Evolutionary conservation across 176 grass and related monocot genomes (phyloP).

Genomic region (Musa itinerans): DNA sequence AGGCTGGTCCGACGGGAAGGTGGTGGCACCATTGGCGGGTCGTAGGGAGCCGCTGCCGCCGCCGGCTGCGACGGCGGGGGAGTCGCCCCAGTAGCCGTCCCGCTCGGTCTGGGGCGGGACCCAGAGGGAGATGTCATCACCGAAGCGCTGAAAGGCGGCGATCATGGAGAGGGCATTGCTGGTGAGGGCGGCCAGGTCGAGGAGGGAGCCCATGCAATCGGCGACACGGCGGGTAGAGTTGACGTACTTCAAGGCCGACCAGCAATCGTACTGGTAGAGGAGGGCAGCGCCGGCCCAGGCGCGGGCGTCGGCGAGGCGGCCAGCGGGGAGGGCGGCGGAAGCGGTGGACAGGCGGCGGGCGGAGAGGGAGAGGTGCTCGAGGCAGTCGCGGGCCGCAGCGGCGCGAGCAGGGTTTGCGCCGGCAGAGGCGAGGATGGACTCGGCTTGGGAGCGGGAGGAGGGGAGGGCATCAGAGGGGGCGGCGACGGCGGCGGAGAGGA

Average conservation of each 20-base stretch:
- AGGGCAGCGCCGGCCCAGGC: slow-evolving; percentile 3
- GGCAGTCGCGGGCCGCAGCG: neutral
- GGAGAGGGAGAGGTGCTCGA: slow-evolving; percentile 9
- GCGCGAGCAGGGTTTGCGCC: slow-evolving; percentile 35
- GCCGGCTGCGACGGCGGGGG: neutral
- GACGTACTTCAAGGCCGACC: slow-evolving; percentile 14
- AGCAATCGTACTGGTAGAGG: slow-evolving; percentile 24
- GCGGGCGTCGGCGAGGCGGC: neutral
- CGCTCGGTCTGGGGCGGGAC: slow-evolving; percentile 20
- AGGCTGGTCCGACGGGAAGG: slow-evolving; percentile 26
- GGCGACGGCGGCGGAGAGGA: slow-evolving; percentile 13
- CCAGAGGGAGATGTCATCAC: slow-evolving; percentile 6
- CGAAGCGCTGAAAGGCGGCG: slow-evolving; percentile 3
- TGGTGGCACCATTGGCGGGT: neutral
- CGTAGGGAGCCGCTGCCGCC: neutral
- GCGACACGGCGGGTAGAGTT: slow-evolving; percentile 4
- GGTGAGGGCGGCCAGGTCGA: neutral
- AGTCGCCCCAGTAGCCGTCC: slow-evolving; percentile 27
- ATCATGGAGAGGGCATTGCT: slow-evolving; percentile 6
- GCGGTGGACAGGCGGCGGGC: slow-evolving; percentile 13
- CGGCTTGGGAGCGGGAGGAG: slow-evolving; percentile 12
- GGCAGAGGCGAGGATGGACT: slow-evolving; percentile 33
- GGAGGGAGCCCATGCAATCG: slow-evolving; percentile 1
- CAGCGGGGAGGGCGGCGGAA: neutral
- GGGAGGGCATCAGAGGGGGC: slow-evolving; percentile 2